Evolutionary conservation across 2,329 filamentous ascomycete species (phyloP).

Genomic region (Elsinoe batatas): DNA sequence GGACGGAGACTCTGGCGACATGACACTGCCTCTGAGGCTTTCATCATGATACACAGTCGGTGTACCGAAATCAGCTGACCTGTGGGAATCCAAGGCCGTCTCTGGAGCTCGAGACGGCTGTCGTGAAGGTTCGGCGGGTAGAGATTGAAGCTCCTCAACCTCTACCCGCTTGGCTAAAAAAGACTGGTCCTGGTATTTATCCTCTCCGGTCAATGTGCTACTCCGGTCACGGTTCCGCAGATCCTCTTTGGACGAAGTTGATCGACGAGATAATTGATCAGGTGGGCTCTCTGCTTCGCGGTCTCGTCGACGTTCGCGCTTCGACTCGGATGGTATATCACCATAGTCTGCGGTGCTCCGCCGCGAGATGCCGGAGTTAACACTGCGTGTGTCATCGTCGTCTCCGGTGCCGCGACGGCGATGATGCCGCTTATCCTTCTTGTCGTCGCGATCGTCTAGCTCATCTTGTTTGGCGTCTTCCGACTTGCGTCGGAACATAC

Average conservation of each 20-base stretch:
- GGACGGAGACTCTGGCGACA: slow-evolving; percentile 25
- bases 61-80: not conserved
- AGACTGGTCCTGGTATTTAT: slow-evolving; percentile 35
- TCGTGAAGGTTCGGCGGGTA: slow-evolving; percentile 26
- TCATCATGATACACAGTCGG: not conserved
- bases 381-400: slow-evolving; percentile 15
- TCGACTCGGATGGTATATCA: slow-evolving; percentile 15
- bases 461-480: slow-evolving; percentile 27
- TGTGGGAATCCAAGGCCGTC: not conserved
- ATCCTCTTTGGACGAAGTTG: slow-evolving; percentile 5
- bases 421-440: slow-evolving; percentile 36
- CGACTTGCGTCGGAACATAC: slow-evolving; percentile 38
- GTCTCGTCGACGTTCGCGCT: slow-evolving; percentile 10
- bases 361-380: slow-evolving; percentile 17
- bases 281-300: not conserved
- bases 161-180: slow-evolving; percentile 58
- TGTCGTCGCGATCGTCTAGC: slow-evolving; percentile 31
- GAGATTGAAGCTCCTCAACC: slow-evolving; percentile 42
- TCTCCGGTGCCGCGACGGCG: slow-evolving; percentile 23
- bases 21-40: not conserved
- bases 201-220: not conserved
- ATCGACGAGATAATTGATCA: slow-evolving; percentile 11
- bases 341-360: slow-evolving; percentile 20
- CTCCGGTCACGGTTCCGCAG: not conserved
- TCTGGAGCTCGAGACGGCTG: slow-evolving; percentile 19